phyloP scores from a whole-genome alignment of 345 rosid genomes.

The Hibiscus mutabilis region DNA sequence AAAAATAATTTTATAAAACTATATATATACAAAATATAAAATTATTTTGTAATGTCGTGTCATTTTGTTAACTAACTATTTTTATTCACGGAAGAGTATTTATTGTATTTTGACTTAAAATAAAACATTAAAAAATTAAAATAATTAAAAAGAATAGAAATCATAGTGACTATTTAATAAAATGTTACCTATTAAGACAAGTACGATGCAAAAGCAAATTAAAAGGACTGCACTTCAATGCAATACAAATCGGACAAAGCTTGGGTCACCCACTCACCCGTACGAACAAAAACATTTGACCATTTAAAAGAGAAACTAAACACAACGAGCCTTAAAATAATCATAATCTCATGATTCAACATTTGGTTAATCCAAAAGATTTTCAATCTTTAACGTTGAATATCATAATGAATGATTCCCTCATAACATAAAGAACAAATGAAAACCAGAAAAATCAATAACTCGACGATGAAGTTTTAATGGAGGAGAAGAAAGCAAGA shows the following conservation, averaged over 20 bases:
- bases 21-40: too few relatives aligned
- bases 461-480: conserved; percentile 27
- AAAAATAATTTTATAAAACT: too few relatives aligned
- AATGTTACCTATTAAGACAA: too few relatives aligned
- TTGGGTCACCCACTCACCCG: not conserved
- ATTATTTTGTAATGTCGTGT: too few relatives aligned
- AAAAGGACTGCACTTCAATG: not conserved
- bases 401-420: not conserved
- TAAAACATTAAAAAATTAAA: too few relatives aligned
- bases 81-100: too few relatives aligned
- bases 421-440: not conserved
- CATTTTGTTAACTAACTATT: too few relatives aligned
- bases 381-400: not conserved
- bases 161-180: too few relatives aligned
- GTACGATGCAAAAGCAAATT: too few relatives aligned
- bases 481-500: conserved; percentile 72
- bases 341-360: not conserved
- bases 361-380: not conserved
- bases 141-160: too few relatives aligned
- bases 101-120: too few relatives aligned
- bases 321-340: not conserved
- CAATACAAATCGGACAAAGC: not conserved
- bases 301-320: not conserved
- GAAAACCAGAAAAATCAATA: not conserved
- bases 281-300: too few relatives aligned